These are phyloP conservation scores for Venturia carpophila DNA, from an alignment of 2,329 filamentous ascomycete genomes.

Conservation along the genomic window DNA sequence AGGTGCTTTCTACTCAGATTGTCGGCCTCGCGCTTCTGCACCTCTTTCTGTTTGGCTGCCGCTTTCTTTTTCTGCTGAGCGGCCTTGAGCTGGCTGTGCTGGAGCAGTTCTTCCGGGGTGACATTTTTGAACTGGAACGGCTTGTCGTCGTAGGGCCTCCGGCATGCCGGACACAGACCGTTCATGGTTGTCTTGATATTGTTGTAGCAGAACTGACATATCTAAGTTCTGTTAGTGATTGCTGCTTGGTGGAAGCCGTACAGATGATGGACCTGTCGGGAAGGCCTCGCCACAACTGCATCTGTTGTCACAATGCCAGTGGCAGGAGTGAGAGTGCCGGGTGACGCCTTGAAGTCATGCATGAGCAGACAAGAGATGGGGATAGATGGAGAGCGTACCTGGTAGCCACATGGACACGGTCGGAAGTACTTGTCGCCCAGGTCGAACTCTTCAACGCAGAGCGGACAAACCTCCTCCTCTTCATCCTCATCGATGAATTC, in stretches of 20 bases:
- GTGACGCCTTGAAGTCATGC: slow-evolving; percentile 11
- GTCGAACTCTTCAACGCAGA: slow-evolving; percentile 98
- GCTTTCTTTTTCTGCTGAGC: slow-evolving; percentile 91
- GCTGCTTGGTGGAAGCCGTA: slow-evolving; percentile 4
- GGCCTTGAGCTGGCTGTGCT: slow-evolving; percentile 64
- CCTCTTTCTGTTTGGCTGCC: slow-evolving; percentile 84
- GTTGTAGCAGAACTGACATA: slow-evolving; percentile 99
- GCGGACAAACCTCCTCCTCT: slow-evolving; percentile 60
- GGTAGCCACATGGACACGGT: slow-evolving; percentile 95
- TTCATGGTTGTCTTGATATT: slow-evolving; percentile 99
- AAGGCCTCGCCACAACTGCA: not conserved
- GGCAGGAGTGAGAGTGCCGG: not conserved
- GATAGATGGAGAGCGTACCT: slow-evolving; percentile 52
- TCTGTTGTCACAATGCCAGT: not conserved
- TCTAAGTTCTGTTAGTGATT: slow-evolving; percentile 44
- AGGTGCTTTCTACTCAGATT: slow-evolving; percentile 93
- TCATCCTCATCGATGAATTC: slow-evolving; percentile 48
- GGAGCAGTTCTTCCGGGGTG: slow-evolving; percentile 85
- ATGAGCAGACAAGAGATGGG: not conserved
- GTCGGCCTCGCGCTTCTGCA: slow-evolving; percentile 92
- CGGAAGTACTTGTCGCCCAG: slow-evolving; percentile 94
- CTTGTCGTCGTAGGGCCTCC: slow-evolving; percentile 90
- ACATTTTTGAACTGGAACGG: slow-evolving; percentile 96
- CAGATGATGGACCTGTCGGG: not conserved
- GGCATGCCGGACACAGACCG: slow-evolving; percentile 92